Evolutionary conservation across 169 alveolate species (phyloP), one percentile per base, ranked within the genome.

Genomic region (Plasmodium vivax): DNA sequence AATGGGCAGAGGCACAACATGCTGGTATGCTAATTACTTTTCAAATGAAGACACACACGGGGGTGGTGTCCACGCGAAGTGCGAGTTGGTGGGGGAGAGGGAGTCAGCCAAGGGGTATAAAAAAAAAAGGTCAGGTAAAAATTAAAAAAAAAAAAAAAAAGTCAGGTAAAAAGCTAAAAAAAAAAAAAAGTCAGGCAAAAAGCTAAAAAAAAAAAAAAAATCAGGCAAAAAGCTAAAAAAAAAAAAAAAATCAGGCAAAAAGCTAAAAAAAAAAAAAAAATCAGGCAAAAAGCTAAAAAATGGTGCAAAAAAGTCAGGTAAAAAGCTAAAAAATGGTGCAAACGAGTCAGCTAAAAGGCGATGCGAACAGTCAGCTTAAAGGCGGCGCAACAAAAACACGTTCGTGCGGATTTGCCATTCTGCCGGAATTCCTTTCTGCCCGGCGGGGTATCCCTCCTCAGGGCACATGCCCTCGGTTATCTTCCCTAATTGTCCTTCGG

Each of bases 401-500:
- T n/a, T 82, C 45, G 41, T 41, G 56, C 79, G 38, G 56, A 56
- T 47, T 54, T 56, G 14, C 32, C 58, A 47, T 8, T 38, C 80
- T 51, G 54, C 19, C 56, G 16, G 43, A 41, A 6, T 23, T 27
- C 38, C 14, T 47, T 34, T 82, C 1, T 82, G 3, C 41, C 32
- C 32, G 41, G 68, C 51, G 36, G 16, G n/a, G 51, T 30, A 30
- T 34, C 90, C 38, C 23, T 54, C 36, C 58, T 32, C 27, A 82
- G 19, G 54, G 9, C 68, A 23, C 23, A 32, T 82, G 41, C 45
- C 32, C 58, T 23, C 27, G 68, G 68, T n/a, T 38, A 51, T 38
- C 41, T 85, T 85, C 80, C 68, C 68, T 79, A 74, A 74, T 32
- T 56, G 3, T 85, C 80, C 56, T 47, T 54, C 12, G 93, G 80